These are phyloP conservation scores for Salix dunnii DNA, from an alignment of 345 rosid genomes.

Conservation along the genomic window DNA sequence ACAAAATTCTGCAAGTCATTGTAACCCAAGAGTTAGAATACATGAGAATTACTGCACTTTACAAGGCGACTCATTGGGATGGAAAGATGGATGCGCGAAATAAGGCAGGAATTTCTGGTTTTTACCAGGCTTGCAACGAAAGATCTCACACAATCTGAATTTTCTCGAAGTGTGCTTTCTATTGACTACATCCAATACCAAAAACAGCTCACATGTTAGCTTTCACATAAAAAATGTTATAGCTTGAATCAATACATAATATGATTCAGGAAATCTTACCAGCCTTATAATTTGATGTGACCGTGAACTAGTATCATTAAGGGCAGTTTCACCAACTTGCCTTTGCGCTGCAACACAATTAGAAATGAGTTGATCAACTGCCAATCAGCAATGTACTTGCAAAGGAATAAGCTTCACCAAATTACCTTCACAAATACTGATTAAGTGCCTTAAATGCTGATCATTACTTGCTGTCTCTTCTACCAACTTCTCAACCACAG, in stretches of 20 bases:
- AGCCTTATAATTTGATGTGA: conserved; percentile 97
- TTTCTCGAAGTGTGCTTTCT: conserved; percentile 88
- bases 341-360: conserved; percentile 69
- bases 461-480: conserved; percentile 83
- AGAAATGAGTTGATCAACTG: conserved; percentile 20
- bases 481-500: conserved; percentile 90
- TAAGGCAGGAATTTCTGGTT: neutral
- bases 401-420: conserved; percentile 8
- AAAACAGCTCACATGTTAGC: conserved; percentile 21
- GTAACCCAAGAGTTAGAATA: conserved; percentile 10
- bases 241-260: neutral
- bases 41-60: neutral
- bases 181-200: conserved; percentile 57
- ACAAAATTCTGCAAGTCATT: conserved; percentile 80
- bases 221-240: neutral
- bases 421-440: conserved; percentile 89
- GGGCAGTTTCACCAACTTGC: conserved; percentile 98
- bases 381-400: neutral
- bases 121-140: conserved; percentile 93
- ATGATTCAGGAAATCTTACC: conserved; percentile 42
- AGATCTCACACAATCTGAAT: conserved; percentile 91
- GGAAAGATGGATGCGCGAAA: neutral
- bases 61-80: neutral
- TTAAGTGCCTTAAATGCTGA: conserved; percentile 77
- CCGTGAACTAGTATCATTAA: conserved; percentile 94